A percentile compares a stretch with the other conserved stretches of the same genome.
Conservation (phyloP, 2,329 filamentous ascomycete genomes). For the Teratosphaeria zuluensis region DNA sequence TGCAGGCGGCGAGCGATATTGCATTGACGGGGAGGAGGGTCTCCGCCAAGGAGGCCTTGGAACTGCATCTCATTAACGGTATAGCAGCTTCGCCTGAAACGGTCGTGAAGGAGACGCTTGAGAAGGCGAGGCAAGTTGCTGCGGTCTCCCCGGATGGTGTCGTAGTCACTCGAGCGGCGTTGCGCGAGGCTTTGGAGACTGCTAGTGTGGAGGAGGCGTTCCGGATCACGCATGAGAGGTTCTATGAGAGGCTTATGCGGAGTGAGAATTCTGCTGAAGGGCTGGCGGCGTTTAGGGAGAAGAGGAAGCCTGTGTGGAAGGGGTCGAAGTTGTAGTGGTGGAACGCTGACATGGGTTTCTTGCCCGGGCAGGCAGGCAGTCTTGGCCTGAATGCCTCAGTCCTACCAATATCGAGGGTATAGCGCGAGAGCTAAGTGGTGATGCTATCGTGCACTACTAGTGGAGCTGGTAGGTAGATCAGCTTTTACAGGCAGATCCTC, state of each 20-base stretch:
- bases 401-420: no score
- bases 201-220: constrained; percentile 25
- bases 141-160: constrained; percentile 25
- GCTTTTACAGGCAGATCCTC: no score
- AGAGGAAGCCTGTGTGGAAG: constrained; percentile 17
- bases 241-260: constrained; percentile 27
- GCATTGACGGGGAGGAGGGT: constrained; percentile 39
- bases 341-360: no score
- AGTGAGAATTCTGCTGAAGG: constrained; percentile 40
- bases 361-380: no score
- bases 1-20: constrained; percentile 41
- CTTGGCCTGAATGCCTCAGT: no score
- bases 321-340: constrained; percentile 10
- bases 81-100: not conserved
- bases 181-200: constrained; percentile 27
- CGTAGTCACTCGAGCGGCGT: constrained; percentile 26
- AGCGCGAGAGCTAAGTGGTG: no score
- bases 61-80: not conserved
- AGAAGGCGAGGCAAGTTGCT: constrained; percentile 22
- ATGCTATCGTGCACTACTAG: no score
- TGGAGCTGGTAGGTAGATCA: no score
- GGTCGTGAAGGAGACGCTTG: constrained; percentile 22
- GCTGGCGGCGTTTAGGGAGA: constrained; percentile 40
- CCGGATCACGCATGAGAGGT: constrained; percentile 32
- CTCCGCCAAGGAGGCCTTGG: not conserved